phyloP scores from a whole-genome alignment of 2,329 filamentous ascomycete species.

The Diplocarpon mali region DNA sequence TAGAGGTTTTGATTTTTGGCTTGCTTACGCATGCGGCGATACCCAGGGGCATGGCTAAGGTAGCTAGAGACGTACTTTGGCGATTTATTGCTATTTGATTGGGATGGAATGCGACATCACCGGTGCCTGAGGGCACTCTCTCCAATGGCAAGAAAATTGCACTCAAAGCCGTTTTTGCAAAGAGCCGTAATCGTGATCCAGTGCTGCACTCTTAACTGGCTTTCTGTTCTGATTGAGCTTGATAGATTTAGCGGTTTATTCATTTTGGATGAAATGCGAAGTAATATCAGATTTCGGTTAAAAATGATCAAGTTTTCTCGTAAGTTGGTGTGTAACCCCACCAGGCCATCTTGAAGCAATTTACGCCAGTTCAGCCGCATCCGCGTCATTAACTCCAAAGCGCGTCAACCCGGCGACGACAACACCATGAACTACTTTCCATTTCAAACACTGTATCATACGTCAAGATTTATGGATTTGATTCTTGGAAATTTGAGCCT shows the following conservation, averaged over 20 bases:
- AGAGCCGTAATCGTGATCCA: not conserved
- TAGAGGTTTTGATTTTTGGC: not conserved
- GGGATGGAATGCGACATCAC: not conserved
- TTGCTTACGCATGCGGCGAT: slow-evolving; percentile 2
- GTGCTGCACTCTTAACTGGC: too few species aligned
- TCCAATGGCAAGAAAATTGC: slow-evolving; percentile 5
- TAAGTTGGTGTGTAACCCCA: too few species aligned
- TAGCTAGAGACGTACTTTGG: not conserved
- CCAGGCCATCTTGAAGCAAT: not conserved
- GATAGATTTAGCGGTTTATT: too few species aligned
- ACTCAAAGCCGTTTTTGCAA: not conserved
- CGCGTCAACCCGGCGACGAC: too few species aligned
- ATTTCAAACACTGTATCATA: too few species aligned
- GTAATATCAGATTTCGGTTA: too few species aligned
- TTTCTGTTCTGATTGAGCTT: too few species aligned
- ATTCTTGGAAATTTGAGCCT: not conserved
- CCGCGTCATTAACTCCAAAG: not conserved
- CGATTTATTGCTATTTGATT: not conserved
- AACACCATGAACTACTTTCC: too few species aligned
- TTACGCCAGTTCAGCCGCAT: not conserved
- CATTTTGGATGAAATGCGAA: too few species aligned
- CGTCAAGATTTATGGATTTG: not conserved
- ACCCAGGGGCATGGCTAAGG: not conserved
- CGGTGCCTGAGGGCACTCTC: not conserved
- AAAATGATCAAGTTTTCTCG: too few species aligned